Conservation (phyloP, 768 basidiomycete genomes). For the Amanita pseudoporphyria region DNA sequence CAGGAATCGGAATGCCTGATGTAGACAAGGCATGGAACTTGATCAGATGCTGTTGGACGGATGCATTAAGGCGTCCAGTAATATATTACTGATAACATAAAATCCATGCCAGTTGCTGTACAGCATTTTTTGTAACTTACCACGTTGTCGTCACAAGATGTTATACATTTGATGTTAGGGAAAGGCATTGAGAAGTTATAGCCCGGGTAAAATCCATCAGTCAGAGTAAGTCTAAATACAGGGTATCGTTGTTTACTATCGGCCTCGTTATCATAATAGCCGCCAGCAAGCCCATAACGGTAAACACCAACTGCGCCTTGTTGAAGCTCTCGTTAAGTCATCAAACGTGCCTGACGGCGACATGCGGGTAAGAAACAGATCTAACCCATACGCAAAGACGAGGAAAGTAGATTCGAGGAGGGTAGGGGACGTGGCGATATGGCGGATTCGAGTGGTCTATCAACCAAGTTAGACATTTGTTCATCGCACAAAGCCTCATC, state of each 20-base stretch:
- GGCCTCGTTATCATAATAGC: constrained; percentile 81
- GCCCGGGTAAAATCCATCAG: too few species aligned
- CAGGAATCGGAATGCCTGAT: too few species aligned
- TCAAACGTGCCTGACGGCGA: constrained; percentile 90
- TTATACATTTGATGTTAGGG: too few species aligned
- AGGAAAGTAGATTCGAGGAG: constrained; percentile 88
- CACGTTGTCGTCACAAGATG: too few species aligned
- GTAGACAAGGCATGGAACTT: too few species aligned
- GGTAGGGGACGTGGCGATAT: constrained; percentile 71
- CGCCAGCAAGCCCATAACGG: constrained; percentile 56
- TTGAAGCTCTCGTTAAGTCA: constrained; percentile 84
- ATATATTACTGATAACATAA: too few species aligned
- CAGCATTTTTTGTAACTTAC: too few species aligned
- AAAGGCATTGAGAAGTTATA: too few species aligned
- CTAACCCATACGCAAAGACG: constrained; percentile 78
- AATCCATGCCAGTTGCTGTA: too few species aligned
- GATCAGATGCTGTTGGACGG: too few species aligned
- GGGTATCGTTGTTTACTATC: constrained; percentile 70
- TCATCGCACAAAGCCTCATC: background rate
- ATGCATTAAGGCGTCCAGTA: too few species aligned
- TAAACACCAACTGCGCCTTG: constrained; percentile 83
- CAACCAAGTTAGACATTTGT: background rate
- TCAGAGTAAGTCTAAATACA: too few species aligned
- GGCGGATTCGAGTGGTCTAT: constrained; percentile 60
- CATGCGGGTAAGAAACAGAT: constrained; percentile 81